Conservation (phyloP, 345 rosid species). For the Turritis glabra region DNA sequence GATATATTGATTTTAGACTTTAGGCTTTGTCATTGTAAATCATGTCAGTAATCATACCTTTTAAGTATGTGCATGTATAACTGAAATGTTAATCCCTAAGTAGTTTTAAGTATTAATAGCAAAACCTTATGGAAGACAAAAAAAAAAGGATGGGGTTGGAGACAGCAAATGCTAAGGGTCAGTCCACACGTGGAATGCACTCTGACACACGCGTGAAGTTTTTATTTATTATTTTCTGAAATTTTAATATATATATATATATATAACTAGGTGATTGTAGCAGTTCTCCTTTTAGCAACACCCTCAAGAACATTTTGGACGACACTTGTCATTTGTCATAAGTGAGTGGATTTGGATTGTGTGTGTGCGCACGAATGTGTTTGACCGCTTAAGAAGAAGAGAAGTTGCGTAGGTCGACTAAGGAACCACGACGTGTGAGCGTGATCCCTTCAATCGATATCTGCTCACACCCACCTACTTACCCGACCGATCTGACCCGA, state of each 20-base stretch:
- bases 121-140: not conserved
- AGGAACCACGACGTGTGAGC: constrained; percentile 1
- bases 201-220: constrained; percentile 2
- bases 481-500: constrained; percentile 1
- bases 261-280: not conserved
- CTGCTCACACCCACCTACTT: not conserved
- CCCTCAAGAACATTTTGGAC: constrained; percentile 3
- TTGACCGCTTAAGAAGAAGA: constrained; percentile 9
- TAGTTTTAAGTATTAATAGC: not conserved
- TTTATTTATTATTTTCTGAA: not conserved
- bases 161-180: not conserved
- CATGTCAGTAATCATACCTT: not conserved
- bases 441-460: constrained; percentile 14
- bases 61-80: not conserved
- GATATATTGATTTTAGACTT: not conserved
- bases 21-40: not conserved
- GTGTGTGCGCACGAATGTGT: not conserved
- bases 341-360: not conserved
- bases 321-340: constrained; percentile 7
- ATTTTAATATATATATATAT: not conserved
- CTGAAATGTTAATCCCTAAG: not conserved
- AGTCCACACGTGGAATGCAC: constrained; percentile 2
- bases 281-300: not conserved
- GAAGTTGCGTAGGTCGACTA: not conserved
- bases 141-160: not conserved